Base-by-base conservation (phyloP, 768 basidiomycete species). In the Ramaria sp. region DNA sequence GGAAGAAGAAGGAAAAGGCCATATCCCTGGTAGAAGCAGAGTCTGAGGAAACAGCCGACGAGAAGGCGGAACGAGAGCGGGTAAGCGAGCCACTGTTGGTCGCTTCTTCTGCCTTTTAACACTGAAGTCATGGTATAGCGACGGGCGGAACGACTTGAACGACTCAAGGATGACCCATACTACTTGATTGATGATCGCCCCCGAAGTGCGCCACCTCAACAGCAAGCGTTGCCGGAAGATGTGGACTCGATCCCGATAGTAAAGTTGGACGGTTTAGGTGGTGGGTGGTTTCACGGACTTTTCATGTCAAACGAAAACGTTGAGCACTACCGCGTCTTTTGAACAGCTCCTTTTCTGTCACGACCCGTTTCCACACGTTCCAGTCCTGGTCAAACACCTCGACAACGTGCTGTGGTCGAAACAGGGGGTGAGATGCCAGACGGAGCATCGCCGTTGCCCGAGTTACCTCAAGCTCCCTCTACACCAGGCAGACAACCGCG, bases 181-280 rank as follows among this genome's bases (percentile, higher is more conserved):
- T 94, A 96, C 67, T 82, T 96, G 59, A 74, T 82, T 37, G 85
- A 88, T 59, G 78, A 80, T 39, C 69, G 65, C 52, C 71, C 78
- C 1, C 63, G 73, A 59, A 71, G 67, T 52, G 58, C 64, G 25
- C 50, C 56, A 24, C 52, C 58, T 24, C 52, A 53, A 25, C 41
- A 52, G 13, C 9, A 8, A 36, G 38, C 27, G 2, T 57, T 67
- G 7, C 24, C 15, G 8, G 63, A 59, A 12, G 90, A 96, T 63
- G 60, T 96, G n/a, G 92, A 96, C 61, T 79, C 83, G 8, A 97
- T 98, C 67, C 94, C 95, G 0, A 80, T 99, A 22, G 89, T 97
- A 28, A 78, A 73, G 57, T 69, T 98, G 44, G 88, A 95, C 39
- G 81, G 77, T 56, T 75, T 88, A 67, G 1, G 34, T 57, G 57